Conservation (phyloP, 257 asterid species). For the Oldenlandia corymbosa region DNA sequence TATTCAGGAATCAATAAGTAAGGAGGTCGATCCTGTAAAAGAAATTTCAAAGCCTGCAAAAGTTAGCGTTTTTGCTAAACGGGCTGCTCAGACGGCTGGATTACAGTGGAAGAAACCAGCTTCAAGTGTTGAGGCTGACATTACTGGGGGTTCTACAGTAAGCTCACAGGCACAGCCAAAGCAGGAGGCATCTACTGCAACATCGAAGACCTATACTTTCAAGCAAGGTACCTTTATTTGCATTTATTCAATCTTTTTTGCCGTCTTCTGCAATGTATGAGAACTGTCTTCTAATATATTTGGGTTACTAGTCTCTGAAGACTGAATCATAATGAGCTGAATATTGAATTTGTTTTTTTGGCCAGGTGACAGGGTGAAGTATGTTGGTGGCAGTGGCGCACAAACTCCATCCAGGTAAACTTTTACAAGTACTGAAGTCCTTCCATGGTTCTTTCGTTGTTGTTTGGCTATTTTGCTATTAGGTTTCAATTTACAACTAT, state of each 20-base stretch:
- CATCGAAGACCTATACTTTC: slow-evolving; percentile 60
- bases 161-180: slow-evolving; percentile 59
- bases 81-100: slow-evolving; percentile 42
- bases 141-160: slow-evolving; percentile 51
- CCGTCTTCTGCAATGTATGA: background rate
- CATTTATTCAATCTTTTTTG: background rate
- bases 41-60: slow-evolving; percentile 67
- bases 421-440: background rate
- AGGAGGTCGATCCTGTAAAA: slow-evolving; percentile 57
- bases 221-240: slow-evolving; percentile 47
- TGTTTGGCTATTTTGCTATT: background rate
- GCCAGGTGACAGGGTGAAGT: slow-evolving; percentile 83
- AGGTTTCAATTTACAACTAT: background rate
- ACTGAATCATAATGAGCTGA: background rate
- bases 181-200: slow-evolving; percentile 79
- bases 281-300: background rate
- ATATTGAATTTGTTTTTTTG: background rate
- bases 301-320: background rate
- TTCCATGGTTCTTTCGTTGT: background rate
- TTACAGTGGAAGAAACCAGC: slow-evolving; percentile 62
- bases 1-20: slow-evolving; percentile 53
- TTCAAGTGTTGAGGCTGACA: slow-evolving; percentile 70
- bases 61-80: slow-evolving; percentile 55
- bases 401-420: slow-evolving; percentile 55
- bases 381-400: slow-evolving; percentile 52